A percentile compares a stretch with the other conserved stretches of the same genome.
Evolutionary conservation across 2,329 filamentous ascomycete genomes (phyloP).

Genomic region (Emmonsia crescens): DNA sequence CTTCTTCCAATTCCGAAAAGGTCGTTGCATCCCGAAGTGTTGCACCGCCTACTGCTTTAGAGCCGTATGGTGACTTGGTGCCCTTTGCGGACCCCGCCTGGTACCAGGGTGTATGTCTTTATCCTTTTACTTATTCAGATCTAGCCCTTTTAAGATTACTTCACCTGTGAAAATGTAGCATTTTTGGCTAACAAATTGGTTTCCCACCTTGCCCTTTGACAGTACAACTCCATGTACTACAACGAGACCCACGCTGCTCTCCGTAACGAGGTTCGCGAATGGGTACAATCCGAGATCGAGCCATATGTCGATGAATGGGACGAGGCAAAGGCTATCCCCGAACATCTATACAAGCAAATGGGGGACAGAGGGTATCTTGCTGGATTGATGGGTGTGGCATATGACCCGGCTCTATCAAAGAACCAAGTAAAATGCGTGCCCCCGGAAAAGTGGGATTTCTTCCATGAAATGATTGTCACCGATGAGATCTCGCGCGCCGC

Average conservation of each 20-base stretch:
- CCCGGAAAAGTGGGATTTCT: conserved; percentile 89
- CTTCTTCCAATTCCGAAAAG: conserved; percentile 32
- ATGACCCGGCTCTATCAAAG: conserved; percentile 62
- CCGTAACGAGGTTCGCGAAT: conserved; percentile 80
- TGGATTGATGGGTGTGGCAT: conserved; percentile 73
- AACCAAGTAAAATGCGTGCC: conserved; percentile 66
- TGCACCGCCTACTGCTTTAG: conserved; percentile 52
- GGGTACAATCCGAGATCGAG: conserved; percentile 82
- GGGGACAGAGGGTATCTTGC: conserved; percentile 82
- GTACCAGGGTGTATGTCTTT: conserved; percentile 72
- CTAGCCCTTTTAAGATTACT: conserved; percentile 3
- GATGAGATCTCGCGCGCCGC: conserved; percentile 85
- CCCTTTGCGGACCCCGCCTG: conserved; percentile 87
- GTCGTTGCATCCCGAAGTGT: conserved; percentile 47
- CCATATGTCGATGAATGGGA: conserved; percentile 94
- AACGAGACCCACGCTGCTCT: conserved; percentile 89
- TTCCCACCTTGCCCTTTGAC: conserved; percentile 3
- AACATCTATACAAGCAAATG: conserved; percentile 89
- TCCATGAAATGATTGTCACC: conserved; percentile 93
- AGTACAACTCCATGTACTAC: conserved; percentile 96
- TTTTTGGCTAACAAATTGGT: background rate
- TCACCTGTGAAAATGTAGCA: background rate
- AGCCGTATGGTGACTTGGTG: conserved; percentile 74
- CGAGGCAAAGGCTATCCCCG: conserved; percentile 81
- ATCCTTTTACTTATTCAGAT: background rate